phyloP scores from a whole-genome alignment of 208 protist genomes.

The Acanthamoeba triangularis region DNA sequence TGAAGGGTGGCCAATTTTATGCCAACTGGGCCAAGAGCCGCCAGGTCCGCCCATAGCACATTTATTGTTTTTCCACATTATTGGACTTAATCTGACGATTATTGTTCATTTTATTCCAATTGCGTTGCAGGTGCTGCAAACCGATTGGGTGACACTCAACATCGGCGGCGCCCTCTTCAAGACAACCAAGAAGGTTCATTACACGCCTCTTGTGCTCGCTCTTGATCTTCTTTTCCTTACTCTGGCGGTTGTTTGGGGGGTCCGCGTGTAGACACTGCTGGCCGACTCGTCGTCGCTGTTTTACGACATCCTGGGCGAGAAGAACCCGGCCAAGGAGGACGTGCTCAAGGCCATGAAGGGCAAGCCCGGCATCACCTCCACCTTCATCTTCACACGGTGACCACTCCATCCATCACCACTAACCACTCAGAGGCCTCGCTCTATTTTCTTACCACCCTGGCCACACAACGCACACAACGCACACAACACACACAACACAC shows the following conservation, averaged over 20 bases:
- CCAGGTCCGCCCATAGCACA: not conserved
- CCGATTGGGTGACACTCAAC: slow-evolving; percentile 36
- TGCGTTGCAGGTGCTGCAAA: not conserved
- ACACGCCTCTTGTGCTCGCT: no score
- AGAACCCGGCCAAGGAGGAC: slow-evolving; percentile 38
- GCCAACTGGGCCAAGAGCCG: slow-evolving; percentile 46
- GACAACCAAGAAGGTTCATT: slow-evolving; percentile 40
- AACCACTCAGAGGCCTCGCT: not conserved
- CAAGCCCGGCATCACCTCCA: slow-evolving; percentile 35
- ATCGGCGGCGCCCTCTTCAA: slow-evolving; percentile 8
- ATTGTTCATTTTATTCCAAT: not conserved
- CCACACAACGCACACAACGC: not conserved
- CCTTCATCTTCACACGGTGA: slow-evolving; percentile 19
- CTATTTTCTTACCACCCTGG: not conserved
- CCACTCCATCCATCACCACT: not conserved
- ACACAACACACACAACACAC: not conserved
- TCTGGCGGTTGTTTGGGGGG: not conserved
- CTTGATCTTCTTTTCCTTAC: no score
- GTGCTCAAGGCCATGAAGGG: slow-evolving; percentile 27
- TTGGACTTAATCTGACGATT: no score
- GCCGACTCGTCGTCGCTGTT: slow-evolving; percentile 36
- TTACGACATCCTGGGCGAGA: slow-evolving; percentile 57
- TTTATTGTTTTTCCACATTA: not conserved
- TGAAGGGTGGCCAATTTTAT: slow-evolving; percentile 8
- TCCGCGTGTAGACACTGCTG: not conserved